Evolutionary conservation across 2,329 filamentous ascomycete species (phyloP).

Genomic region (Cercospora citrullina): DNA sequence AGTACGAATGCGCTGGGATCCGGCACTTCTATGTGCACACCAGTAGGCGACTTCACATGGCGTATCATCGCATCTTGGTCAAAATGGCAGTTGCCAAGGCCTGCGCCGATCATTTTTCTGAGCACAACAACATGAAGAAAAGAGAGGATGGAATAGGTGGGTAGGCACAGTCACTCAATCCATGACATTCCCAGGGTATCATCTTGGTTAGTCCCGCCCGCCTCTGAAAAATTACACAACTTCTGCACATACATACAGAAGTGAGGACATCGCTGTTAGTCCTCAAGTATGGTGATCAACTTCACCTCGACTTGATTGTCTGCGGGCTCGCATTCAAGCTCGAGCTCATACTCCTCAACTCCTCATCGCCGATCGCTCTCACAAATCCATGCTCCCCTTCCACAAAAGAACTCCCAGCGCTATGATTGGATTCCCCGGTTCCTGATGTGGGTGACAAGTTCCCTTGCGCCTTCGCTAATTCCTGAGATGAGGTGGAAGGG

Average conservation of each 20-base stretch:
- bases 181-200: constrained; percentile 7
- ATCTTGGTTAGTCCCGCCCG: not conserved
- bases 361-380: constrained; percentile 23
- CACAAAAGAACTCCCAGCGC: constrained; percentile 10
- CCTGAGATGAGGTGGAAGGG: constrained; percentile 16
- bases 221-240: constrained; percentile 1
- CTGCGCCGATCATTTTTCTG: not conserved
- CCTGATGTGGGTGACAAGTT: not conserved
- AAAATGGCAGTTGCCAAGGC: too few relatives aligned
- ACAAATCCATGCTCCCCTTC: constrained; percentile 27
- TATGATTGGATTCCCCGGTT: constrained; percentile 3
- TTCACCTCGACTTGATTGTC: constrained; percentile 3
- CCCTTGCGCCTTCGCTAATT: constrained; percentile 2
- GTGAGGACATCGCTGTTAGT: not conserved
- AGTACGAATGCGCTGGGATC: too few relatives aligned
- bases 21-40: too few relatives aligned
- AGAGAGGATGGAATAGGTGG: not conserved
- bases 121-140: not conserved
- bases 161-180: not conserved
- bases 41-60: too few relatives aligned
- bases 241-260: not conserved
- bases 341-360: constrained; percentile 24
- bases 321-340: constrained; percentile 18
- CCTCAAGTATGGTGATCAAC: not conserved
- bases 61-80: too few relatives aligned